A percentile compares a stretch with the other conserved stretches of the same genome.
phyloP scores from a whole-genome alignment of 139 green algal species.

The Chlamydomonas sphaeroides region DNA sequence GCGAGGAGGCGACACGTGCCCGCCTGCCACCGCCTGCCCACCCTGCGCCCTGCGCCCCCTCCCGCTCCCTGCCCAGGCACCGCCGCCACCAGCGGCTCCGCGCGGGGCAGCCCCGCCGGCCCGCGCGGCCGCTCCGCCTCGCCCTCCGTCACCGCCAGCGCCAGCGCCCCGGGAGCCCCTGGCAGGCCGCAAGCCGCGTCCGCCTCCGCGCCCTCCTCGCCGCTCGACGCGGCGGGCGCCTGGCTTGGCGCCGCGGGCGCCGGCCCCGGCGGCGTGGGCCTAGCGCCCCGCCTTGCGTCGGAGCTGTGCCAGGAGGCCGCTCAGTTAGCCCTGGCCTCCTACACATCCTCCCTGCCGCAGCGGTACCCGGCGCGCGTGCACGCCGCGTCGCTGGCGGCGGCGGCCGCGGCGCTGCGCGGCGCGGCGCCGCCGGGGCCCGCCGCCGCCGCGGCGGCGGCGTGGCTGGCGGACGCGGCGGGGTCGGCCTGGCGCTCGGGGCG shows the following conservation, averaged over 20 bases:
- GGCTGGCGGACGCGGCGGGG: not conserved
- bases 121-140: no score
- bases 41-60: no score
- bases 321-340: not conserved
- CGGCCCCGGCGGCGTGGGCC: not conserved
- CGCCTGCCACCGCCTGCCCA: no score
- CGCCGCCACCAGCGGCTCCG: no score
- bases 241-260: not conserved
- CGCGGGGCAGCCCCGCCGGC: no score
- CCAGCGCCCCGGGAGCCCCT: no score
- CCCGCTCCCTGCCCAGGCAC: no score
- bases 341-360: not conserved
- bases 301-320: not conserved
- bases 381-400: not conserved
- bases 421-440: constrained; percentile 28
- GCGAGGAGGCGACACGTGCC: no score
- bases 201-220: not conserved
- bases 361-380: constrained; percentile 24
- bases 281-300: not conserved
- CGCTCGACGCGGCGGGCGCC: not conserved
- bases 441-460: constrained; percentile 10
- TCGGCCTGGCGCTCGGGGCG: constrained; percentile 4
- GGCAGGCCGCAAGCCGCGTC: not conserved
- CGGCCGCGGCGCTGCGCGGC: constrained; percentile 10
- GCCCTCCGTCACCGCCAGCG: no score